Base-by-base conservation (phyloP, 192 early-diverging fungal species). In the Coemansia sp. region DNA sequence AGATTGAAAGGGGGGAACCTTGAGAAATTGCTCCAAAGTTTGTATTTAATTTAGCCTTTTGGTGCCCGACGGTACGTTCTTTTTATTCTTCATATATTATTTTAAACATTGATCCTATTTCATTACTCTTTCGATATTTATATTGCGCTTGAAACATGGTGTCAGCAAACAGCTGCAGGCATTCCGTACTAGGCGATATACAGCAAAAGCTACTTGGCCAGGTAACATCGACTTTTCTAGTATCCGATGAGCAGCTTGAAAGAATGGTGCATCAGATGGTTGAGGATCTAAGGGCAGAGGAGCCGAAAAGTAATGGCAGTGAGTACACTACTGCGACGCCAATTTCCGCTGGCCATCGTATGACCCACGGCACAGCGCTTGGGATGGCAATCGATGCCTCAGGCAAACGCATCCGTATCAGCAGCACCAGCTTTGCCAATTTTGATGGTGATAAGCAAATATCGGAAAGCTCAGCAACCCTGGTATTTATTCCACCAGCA, bases 351-450 rank as follows among this genome's bases (percentile, higher is more conserved):
- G 89, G 89, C 3, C 87, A 84, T 59, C 91, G 90, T 15, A 78
- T 77, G 70, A 91, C 94, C 72, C 58, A 60, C 28, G 92, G 92
- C 34, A 77, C 86, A 18, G 90, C 86, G 62, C 85, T 97, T 16
- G 94, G 94, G 25, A 75, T 97, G 61, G 94, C 95, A 70, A 81
- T 97, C n/a, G 94, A 94, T 13, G 94, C 70, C 18, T 43, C 72
- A 0, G 72, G 95, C 18, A 91, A 91, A 31, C 95, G 96, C 70
- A 86, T 96, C 73, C 90, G 96, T 37, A 91, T 98, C 9, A 93
- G 90, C 79, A 75, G 87, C 63, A 86, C 94, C 15, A 79, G 67
- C 4, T 85, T 96, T 52, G 84, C 88, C 45, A 63, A 81, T 28
- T 77, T 85, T 53, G 67, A 82, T 57, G 74, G 89, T 52, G 7